Conservation (phyloP, 2,329 filamentous ascomycete genomes). For the Botrytis elliptica region DNA sequence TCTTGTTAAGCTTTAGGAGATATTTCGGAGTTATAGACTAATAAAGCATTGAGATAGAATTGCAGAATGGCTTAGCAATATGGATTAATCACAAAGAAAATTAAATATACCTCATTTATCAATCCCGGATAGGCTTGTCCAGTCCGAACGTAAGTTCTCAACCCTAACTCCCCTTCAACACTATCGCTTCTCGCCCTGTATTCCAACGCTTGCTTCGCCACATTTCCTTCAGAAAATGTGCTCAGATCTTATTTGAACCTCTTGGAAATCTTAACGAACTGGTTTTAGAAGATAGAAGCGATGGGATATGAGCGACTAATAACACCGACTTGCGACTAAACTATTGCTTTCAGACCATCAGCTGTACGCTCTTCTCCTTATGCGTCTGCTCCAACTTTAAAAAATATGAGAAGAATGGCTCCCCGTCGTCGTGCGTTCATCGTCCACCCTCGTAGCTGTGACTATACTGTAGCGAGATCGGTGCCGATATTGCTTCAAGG, state of each 20-base stretch:
- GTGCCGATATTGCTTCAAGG: constrained; percentile 55
- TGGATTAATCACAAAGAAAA: background rate
- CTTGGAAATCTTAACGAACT: background rate
- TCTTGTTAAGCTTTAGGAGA: background rate
- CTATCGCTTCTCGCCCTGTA: background rate
- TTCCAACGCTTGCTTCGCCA: background rate
- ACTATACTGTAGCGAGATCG: constrained; percentile 69
- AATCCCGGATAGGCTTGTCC: background rate
- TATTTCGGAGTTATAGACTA: background rate
- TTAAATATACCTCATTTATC: background rate
- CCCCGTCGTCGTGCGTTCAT: constrained; percentile 85
- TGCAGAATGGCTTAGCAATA: background rate
- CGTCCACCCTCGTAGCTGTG: constrained; percentile 75
- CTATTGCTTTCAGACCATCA: constrained; percentile 78
- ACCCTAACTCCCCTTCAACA: background rate
- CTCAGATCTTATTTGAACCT: background rate
- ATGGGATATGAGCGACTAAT: background rate
- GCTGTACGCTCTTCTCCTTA: constrained; percentile 80
- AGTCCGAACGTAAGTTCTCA: background rate
- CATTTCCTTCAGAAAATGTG: background rate
- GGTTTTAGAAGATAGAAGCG: background rate
- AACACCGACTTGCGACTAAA: constrained; percentile 79
- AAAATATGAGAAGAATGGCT: constrained; percentile 68
- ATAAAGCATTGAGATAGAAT: background rate
- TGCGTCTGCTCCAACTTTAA: constrained; percentile 72